Evolutionary conservation across 306 rosid species (phyloP).

Genomic region (Citrullus amarus): DNA sequence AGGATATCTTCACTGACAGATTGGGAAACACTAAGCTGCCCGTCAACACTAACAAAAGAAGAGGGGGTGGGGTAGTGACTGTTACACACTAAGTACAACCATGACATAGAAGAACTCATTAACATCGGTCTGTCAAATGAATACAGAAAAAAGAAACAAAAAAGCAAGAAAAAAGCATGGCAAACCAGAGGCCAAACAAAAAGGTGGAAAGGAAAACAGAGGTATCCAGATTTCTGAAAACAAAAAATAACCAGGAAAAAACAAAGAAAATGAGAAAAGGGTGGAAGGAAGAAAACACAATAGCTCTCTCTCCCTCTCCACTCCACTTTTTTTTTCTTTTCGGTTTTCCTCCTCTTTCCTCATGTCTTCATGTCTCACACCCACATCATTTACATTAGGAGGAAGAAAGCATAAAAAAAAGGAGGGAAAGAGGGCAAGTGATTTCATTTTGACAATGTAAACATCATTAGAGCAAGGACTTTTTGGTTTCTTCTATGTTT

Average conservation of each 20-base stretch:
- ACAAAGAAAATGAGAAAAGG: no score
- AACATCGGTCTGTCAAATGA: no score
- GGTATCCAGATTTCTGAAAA: no score
- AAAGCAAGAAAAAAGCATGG: no score
- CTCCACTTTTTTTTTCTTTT: background rate
- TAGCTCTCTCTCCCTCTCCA: background rate
- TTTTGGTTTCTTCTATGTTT: background rate
- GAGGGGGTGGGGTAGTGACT: no score
- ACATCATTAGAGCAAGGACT: background rate
- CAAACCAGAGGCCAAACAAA: background rate
- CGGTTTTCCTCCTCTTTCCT: background rate
- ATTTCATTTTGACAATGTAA: background rate
- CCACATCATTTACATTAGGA: background rate
- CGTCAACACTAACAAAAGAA: no score
- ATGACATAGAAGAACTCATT: no score
- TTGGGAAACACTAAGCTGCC: no score
- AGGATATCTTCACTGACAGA: no score
- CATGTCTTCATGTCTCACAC: background rate
- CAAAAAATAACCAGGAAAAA: no score
- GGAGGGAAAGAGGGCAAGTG: background rate
- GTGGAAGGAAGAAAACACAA: background rate
- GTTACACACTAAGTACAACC: no score
- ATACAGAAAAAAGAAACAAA: no score
- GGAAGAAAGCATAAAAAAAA: background rate
- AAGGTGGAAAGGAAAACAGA: background rate